A percentile compares a stretch with the other conserved stretches of the same genome.
Conservation (phyloP, 1,284 basidiomycete species). For the Phenoliferia sp. region DNA sequence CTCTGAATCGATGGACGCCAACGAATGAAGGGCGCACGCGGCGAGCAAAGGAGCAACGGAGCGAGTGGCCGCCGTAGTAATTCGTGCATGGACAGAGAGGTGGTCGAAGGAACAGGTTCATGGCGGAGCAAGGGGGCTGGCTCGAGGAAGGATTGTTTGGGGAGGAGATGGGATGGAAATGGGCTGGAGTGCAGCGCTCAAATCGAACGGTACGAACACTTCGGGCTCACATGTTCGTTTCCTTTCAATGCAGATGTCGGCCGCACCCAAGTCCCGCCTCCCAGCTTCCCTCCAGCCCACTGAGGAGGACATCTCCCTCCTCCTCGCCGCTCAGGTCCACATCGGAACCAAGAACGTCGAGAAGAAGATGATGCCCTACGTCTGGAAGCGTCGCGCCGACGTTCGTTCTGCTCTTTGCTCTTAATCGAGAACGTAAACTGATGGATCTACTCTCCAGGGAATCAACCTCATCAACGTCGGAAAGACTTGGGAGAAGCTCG, state of each 20-base stretch:
- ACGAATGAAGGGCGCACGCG: neutral
- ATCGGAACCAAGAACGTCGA: constrained; percentile 72
- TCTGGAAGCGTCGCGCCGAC: constrained; percentile 93
- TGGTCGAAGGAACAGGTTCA: no score
- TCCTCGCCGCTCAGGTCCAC: constrained; percentile 93
- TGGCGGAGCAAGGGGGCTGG: no score
- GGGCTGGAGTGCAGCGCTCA: neutral
- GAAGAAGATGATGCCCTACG: constrained; percentile 96
- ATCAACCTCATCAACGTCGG: constrained; percentile 97
- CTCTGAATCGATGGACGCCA: neutral
- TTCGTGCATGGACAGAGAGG: no score
- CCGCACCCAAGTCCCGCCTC: constrained; percentile 58
- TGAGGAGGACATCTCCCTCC: constrained; percentile 93
- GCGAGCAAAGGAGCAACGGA: neutral
- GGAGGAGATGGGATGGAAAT: no score
- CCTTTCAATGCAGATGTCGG: neutral
- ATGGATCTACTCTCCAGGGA: constrained; percentile 55
- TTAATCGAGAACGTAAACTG: neutral
- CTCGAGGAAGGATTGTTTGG: no score
- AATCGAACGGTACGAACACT: neutral
- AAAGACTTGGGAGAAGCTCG: constrained; percentile 99
- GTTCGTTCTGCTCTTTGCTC: no score
- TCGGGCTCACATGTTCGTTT: neutral
- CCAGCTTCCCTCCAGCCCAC: constrained; percentile 88
- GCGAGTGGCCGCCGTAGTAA: no score